These are phyloP conservation scores for Conticribra guillardii DNA, from an alignment of 108 stramenopile genomes.

Conservation along the genomic window DNA sequence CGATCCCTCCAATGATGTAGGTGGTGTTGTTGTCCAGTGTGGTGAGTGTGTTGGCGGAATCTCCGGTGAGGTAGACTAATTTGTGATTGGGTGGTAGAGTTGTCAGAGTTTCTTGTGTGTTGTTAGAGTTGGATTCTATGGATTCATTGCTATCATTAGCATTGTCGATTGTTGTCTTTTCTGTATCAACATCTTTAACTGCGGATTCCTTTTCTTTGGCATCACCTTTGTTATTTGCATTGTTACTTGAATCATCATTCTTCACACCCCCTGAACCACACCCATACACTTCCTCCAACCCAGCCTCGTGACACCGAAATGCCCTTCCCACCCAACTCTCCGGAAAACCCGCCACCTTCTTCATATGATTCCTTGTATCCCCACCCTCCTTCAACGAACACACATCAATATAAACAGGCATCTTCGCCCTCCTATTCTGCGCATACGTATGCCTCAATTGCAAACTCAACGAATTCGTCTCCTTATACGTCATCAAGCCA, in stretches of 20 bases:
- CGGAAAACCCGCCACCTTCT: constrained; percentile 80
- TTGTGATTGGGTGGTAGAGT: constrained; percentile 25
- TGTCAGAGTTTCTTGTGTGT: too few relatives aligned
- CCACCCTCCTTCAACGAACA: constrained; percentile 42
- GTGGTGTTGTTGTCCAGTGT: constrained; percentile 65
- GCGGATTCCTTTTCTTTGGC: not conserved
- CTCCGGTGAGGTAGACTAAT: constrained; percentile 83
- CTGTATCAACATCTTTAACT: too few relatives aligned
- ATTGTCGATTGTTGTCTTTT: not conserved
- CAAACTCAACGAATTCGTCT: constrained; percentile 64
- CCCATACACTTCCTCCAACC: constrained; percentile 56
- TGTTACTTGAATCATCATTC: not conserved
- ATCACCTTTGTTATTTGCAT: not conserved
- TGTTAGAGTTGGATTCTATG: not conserved
- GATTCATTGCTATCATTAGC: not conserved
- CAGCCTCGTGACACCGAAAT: constrained; percentile 49
- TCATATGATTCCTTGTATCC: constrained; percentile 52
- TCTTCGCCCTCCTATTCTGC: constrained; percentile 52
- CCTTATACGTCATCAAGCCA: constrained; percentile 66
- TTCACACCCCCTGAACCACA: not conserved
- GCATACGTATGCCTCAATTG: constrained; percentile 83
- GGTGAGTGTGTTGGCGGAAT: constrained; percentile 66
- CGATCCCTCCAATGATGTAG: constrained; percentile 89
- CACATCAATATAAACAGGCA: constrained; percentile 60
- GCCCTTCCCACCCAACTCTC: constrained; percentile 66